Evolutionary conservation across 2,329 filamentous ascomycete species (phyloP), one percentile per base, ranked within the genome.

Genomic region (Scortechinia acanthostroma): DNA sequence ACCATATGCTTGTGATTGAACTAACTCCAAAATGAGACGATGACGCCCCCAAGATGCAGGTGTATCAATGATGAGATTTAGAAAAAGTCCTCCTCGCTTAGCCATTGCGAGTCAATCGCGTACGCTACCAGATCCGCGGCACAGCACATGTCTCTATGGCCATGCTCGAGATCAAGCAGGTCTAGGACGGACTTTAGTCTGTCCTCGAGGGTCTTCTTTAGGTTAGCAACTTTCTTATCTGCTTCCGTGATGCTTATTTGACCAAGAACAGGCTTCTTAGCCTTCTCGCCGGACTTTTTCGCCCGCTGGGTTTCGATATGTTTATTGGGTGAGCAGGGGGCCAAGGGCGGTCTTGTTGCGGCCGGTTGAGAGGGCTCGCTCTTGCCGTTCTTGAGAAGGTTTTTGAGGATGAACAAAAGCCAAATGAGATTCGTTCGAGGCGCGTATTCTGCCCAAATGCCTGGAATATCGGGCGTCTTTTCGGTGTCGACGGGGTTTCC

Each of bases 371-470:
- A 5, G n/a, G 48, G 3, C 21, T 16, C 20, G 21, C 14, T 58
- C 52, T 45, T 23, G 4, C 16, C 13, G 3, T 42, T 43, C 19
- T 17, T 23, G 20, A 81, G 58, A 1, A 84, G 63, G 50, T 72
- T 73, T 47, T 71, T 67, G 14, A 83, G 65, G 3, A 83, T 58
- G 53, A 80, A 80, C 37, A 77, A 70, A 20, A 80, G 58, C 80
- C 80, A 84, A 4, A 82, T 62, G 14, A 82, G 62, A 51, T 83
- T 84, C 2, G 79, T 81, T 45, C 69, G 65, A 2, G 79, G 77
- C 37, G 73, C 68, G 55, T 74, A 83, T 22, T 64, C 58, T 6
- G 61, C 55, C 77, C 79, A 83, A 28, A 68, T 60, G 42, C 60
- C 60, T 2, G 59, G 55, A 17, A 63, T 55, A 19, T 56, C 49